Evolutionary conservation across 2,329 filamentous ascomycete genomes (phyloP), one percentile per base, ranked within the genome.

Genomic region (Blastomyces percursus): DNA sequence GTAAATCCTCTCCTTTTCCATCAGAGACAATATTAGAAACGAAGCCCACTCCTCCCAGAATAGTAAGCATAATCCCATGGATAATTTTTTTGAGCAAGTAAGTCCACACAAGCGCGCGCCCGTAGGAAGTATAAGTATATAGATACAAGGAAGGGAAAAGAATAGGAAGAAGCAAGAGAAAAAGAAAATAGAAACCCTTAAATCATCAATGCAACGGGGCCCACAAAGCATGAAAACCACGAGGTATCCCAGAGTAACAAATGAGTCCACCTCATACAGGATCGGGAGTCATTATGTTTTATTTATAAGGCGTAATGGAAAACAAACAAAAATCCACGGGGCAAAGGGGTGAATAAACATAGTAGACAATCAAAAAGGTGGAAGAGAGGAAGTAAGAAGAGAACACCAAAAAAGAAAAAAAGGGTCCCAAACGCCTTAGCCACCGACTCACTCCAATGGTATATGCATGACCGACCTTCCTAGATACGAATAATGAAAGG

Each of bases 161-260:
- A 64, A 42, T 57, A 57, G 44, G 27, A 66, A 60, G 61, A 42
- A 65, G 50, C 61, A 65, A 65, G 35, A 62, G 58, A 57, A 59
- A 63, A 24, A 60, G 30, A 61, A 67, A 62, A 60, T 60, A 52
- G 42, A 11, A 46, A 50, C 48, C 54, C 35, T 12, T 42, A 27
- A 27, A 16, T 42, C 35, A 42, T n/a, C 54, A 11, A 42, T 57
- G 35, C 54, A 57, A 35, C 54, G 27, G 21, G 9, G 35, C 30
- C 35, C n/a, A 21, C 32, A 57, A 40, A 38, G 35, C 21, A 21
- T 57, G 12, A 38, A 42, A 42, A 42, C 21, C 54, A 42, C 35
- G 7, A 55, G n/a, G 32, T 32, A 55, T 55, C 52, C 30, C 52
- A 55, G n/a, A 12, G 52, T 21, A 55, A 38, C 12, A n/a, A 27